These are phyloP conservation scores for Dacryopinax spathularia DNA, from an alignment of 768 basidiomycete genomes.

Conservation along the genomic window DNA sequence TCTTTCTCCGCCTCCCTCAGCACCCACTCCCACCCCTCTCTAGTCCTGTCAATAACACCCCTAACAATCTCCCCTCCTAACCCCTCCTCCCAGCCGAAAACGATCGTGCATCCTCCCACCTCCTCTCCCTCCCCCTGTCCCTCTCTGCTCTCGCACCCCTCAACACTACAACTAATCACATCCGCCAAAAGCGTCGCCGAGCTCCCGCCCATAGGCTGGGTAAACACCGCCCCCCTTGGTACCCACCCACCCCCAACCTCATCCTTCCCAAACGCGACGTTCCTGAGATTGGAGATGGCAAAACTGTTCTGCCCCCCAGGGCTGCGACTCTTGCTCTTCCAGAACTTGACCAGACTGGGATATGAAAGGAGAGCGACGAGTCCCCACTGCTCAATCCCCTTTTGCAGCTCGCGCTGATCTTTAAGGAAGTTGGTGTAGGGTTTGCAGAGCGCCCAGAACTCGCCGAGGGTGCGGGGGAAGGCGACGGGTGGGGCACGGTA, in stretches of 20 bases:
- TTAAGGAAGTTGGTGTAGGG: background rate
- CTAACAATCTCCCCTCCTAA: background rate
- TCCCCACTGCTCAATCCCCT: background rate
- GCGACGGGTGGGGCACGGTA: background rate
- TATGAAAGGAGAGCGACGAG: background rate
- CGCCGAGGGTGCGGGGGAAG: background rate
- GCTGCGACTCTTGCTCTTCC: background rate
- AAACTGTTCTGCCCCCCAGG: background rate
- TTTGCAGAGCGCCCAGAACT: background rate
- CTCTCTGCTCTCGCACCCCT: background rate
- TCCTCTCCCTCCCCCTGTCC: background rate
- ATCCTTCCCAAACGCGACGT: background rate
- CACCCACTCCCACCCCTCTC: background rate
- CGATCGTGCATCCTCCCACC: background rate
- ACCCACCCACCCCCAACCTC: background rate
- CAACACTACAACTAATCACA: background rate
- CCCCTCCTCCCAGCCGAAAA: background rate
- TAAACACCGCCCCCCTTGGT: background rate
- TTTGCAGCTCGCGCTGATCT: background rate
- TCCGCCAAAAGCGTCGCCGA: background rate
- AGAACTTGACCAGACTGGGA: background rate
- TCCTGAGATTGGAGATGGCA: background rate
- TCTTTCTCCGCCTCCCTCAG: background rate
- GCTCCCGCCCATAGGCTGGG: background rate
- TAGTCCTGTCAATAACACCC: background rate